Evolutionary conservation across 2,329 filamentous ascomycete species (phyloP), one percentile per base, ranked within the genome.

Genomic region (Colletotrichum siamense): DNA sequence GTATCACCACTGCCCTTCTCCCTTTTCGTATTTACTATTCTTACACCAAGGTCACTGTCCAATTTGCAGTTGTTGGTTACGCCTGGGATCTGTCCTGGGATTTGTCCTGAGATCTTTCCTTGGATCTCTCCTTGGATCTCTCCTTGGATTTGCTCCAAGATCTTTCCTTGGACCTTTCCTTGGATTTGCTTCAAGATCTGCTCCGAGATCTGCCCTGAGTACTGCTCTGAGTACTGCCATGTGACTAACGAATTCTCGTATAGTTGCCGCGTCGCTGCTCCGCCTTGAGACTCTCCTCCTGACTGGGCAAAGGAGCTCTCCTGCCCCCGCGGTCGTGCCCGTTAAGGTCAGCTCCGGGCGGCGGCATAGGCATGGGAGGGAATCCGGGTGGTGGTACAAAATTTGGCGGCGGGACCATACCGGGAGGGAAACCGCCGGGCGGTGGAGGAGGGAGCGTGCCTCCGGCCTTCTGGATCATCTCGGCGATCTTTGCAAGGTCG

Each of bases 221-320:
- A 30, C 28, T 30, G 32, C 32, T 5, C 32, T 34, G 32, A 34
- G 32, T 49, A 10, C 39, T 52, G 44, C n/a, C n/a, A 8, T 10
- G n/a, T 13, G 44, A 52, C n/a, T 52, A 76, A 30, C 73, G 70
- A 30, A 87, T 82, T 66, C 90, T 84, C 18, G 91, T 93, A 80
- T 92, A 93, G 78, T 92, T 89, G 5, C 92, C 92, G 70, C 88
- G 88, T 72, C 90, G 90, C 88, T 96, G 95, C 84, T 96, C 95
- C 83, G 94, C 92, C 79, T 93, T 91, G 79, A 98, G 85, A 79
- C 94, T 96, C 82, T 97, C 95, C 82, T 95, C 92, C 85, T 98
- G 95, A 82, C 95, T 96, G 0, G 95, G 95, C 59, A 98, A 85
- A 10, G 95, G 95, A 8, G 91, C 95, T 77, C 94, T 89, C 22